Percentiles rank a stretch among this genome's conserved stretches.
phyloP scores from a whole-genome alignment of 1,284 basidiomycete species.

The Fistulinella cinereoalba region DNA sequence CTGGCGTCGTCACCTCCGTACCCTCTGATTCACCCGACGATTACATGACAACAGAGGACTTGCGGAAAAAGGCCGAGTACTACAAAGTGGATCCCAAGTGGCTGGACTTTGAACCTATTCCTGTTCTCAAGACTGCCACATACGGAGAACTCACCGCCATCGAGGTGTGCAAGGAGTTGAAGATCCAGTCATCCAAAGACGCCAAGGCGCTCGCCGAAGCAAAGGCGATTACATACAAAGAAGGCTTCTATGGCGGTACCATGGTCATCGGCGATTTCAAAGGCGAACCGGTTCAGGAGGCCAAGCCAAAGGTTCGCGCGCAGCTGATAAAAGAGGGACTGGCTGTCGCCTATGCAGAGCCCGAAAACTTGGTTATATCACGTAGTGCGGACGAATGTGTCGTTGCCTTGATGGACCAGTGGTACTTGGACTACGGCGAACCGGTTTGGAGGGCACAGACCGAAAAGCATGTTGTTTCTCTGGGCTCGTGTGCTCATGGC shows the following conservation, averaged over 20 bases:
- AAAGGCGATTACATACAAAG: constrained; percentile 98
- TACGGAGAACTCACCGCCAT: constrained; percentile 93
- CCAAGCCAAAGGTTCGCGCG: constrained; percentile 86
- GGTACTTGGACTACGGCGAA: constrained; percentile 99
- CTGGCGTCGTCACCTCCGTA: constrained; percentile 97
- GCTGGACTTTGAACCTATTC: constrained; percentile 83
- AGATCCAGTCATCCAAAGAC: constrained; percentile 97
- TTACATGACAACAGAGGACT: constrained; percentile 86
- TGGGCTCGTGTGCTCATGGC: background rate
- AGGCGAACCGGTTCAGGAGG: constrained; percentile 85
- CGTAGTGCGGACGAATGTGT: constrained; percentile 95
- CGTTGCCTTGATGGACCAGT: constrained; percentile 97
- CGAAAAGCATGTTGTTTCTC: constrained; percentile 67
- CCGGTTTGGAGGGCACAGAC: constrained; percentile 82
- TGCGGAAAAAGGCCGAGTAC: constrained; percentile 96
- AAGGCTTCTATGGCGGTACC: constrained; percentile 93
- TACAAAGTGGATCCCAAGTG: constrained; percentile 94
- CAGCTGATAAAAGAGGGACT: constrained; percentile 77
- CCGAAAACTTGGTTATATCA: constrained; percentile 89
- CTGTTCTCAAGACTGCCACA: constrained; percentile 85
- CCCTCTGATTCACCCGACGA: constrained; percentile 99
- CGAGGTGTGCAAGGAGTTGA: constrained; percentile 84
- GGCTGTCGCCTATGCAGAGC: constrained; percentile 93
- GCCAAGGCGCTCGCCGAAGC: constrained; percentile 91
- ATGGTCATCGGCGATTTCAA: constrained; percentile 91